Evolutionary conservation across 1,139 yeast species (phyloP), one percentile per base, ranked within the genome.

Genomic region (Candida gigantensis): DNA sequence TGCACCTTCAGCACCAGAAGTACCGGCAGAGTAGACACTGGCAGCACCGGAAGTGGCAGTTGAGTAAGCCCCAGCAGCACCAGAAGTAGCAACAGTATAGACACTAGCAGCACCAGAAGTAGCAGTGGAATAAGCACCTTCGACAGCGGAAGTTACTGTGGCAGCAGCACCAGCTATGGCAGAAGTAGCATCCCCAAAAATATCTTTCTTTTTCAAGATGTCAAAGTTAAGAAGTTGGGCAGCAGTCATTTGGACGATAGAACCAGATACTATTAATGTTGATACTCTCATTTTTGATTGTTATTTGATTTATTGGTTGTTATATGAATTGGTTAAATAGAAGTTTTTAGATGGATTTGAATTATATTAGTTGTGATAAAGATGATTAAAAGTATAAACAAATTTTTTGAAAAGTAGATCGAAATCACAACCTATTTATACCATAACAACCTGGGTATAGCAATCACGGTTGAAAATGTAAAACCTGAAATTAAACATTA

Each of bases 51-150:
- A 6, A 27, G 30, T 16, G 7, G 7, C 6, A 27, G 30, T 16
- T 15, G 30, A 9, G 5, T n/a, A 6, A 6, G 5, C 20, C 6
- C 12, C 26, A 20, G n/a, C 32, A 12, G 28, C 28, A 25, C 28
- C 28, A 25, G 18, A n/a, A 23, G 25, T 23, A 28, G 9, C 33
- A 10, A 16, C 27, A 5, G 20, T 32, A 11, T 24, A 30, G 14
- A 16, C 36, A 16, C 25, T 28, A 8, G 39, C 28, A 3, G 33
- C 11, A 12, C 30, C 34, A 20, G 24, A 11, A 24, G 15, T 28
- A 18, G 32, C 35, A 9, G 31, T 23, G 15, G 28, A 11, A 13
- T 17, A 8, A 21, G 23, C 35, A 24, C 21, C 28, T 7, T 14
- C 16, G 18, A 10, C 27, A 17, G 27, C 16, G 9, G 14, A 18